Percentiles rank a stretch among this genome's conserved stretches.
These are phyloP conservation scores for Eragrostis tef DNA, from an alignment of 202 grass and related monocot genomes.

Conservation along the genomic window DNA sequence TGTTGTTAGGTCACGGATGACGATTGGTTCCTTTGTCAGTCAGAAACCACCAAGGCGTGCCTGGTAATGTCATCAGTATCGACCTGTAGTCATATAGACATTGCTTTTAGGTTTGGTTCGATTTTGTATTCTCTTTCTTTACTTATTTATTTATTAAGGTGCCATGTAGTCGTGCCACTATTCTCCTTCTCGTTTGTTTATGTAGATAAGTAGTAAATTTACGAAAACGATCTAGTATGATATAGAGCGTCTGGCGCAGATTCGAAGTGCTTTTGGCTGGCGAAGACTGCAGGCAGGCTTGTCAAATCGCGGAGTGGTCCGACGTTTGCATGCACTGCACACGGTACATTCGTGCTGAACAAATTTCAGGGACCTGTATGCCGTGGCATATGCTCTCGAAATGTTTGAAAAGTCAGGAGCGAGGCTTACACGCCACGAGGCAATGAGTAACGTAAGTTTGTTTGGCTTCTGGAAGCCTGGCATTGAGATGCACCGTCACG, in stretches of 20 bases:
- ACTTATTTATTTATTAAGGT: not conserved
- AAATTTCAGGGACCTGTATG: not conserved
- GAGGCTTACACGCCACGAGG: not conserved
- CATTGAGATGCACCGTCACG: too few relatives aligned
- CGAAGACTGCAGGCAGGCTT: too few relatives aligned
- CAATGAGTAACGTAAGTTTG: not conserved
- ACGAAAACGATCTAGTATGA: too few relatives aligned
- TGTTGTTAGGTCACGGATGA: conserved; percentile 27
- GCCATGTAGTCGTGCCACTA: not conserved
- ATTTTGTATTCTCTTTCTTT: not conserved
- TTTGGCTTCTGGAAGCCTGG: not conserved
- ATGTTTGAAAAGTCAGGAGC: not conserved
- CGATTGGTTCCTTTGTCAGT: not conserved
- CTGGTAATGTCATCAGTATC: not conserved
- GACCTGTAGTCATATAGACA: not conserved
- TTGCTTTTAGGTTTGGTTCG: not conserved
- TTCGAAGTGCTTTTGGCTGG: too few relatives aligned
- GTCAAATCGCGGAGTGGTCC: too few relatives aligned
- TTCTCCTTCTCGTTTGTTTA: not conserved
- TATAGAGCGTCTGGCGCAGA: too few relatives aligned
- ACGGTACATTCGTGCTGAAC: not conserved
- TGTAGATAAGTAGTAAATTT: not conserved
- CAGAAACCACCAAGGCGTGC: not conserved
- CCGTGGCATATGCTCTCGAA: not conserved
- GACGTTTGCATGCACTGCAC: too few relatives aligned